Evolutionary conservation across 495 filamentous ascomycete species (phyloP).

Genomic region (Xylaria scruposa): DNA sequence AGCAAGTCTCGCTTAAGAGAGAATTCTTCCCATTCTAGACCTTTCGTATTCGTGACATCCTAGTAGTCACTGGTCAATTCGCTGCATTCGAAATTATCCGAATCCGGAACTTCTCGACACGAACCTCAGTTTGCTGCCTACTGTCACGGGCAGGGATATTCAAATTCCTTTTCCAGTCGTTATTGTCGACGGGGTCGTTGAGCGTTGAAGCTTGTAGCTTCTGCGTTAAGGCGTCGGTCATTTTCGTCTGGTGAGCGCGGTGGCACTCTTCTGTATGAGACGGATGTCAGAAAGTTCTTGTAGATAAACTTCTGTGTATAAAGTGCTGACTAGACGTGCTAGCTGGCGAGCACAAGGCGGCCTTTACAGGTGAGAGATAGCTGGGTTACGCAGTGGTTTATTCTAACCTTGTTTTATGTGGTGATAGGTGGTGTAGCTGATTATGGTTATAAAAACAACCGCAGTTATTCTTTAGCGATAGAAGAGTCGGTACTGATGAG

Average conservation of each 20-base stretch:
- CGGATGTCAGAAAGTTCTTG: not conserved
- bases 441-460: not conserved
- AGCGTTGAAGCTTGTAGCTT: constrained; percentile 76
- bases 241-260: constrained; percentile 30
- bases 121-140: constrained; percentile 91
- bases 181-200: constrained; percentile 63
- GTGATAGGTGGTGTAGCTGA: not conserved
- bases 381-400: not conserved
- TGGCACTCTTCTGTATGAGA: not conserved
- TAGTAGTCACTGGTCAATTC: constrained; percentile 45
- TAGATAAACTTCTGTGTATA: not conserved
- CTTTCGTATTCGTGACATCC: constrained; percentile 98
- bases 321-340: not conserved
- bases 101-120: constrained; percentile 35
- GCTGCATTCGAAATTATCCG: constrained; percentile 6
- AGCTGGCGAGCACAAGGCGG: not conserved
- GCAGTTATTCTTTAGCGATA: not conserved
- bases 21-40: constrained; percentile 96
- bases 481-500: not conserved
- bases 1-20: constrained; percentile 90
- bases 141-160: constrained; percentile 82
- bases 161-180: constrained; percentile 79
- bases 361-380: not conserved
- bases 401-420: not conserved
- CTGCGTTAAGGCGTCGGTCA: constrained; percentile 64